Conservation (phyloP, 2,329 filamentous ascomycete genomes). For the Eutypella sp. region DNA sequence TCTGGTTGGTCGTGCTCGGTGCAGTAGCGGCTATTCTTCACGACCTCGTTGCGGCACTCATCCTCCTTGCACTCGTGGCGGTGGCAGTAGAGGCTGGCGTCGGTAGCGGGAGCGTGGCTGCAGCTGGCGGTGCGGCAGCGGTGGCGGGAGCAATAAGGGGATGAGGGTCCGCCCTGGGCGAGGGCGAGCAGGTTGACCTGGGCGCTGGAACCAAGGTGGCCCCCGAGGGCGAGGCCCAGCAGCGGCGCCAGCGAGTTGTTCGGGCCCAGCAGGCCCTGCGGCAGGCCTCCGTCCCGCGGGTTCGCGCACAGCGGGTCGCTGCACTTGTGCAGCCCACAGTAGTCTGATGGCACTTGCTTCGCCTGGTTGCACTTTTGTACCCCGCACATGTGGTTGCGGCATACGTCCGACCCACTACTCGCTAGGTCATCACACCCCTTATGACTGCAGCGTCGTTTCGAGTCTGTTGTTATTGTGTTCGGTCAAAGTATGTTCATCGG, state of each 20-base stretch:
- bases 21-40: background rate
- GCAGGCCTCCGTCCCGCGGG: conserved; percentile 4
- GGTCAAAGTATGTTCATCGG: no score
- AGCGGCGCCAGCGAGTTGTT: background rate
- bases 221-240: background rate
- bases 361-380: conserved; percentile 5
- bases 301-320: conserved; percentile 6
- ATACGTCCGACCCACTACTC: background rate
- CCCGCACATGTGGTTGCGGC: conserved; percentile 8
- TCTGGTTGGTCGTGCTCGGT: background rate
- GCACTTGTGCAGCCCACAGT: conserved; percentile 6
- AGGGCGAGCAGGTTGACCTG: background rate
- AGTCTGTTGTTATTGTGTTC: background rate
- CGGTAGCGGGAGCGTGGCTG: background rate
- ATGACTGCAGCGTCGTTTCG: background rate
- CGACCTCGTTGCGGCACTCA: background rate
- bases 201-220: background rate
- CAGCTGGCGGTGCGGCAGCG: background rate
- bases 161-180: background rate
- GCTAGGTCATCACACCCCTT: background rate
- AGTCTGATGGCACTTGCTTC: background rate
- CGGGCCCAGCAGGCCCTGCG: background rate
- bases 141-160: background rate
- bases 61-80: background rate
- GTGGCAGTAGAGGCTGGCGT: background rate